These are phyloP conservation scores for Ophiostoma piceae DNA, from an alignment of 2,329 filamentous ascomycete genomes.

Conservation along the genomic window DNA sequence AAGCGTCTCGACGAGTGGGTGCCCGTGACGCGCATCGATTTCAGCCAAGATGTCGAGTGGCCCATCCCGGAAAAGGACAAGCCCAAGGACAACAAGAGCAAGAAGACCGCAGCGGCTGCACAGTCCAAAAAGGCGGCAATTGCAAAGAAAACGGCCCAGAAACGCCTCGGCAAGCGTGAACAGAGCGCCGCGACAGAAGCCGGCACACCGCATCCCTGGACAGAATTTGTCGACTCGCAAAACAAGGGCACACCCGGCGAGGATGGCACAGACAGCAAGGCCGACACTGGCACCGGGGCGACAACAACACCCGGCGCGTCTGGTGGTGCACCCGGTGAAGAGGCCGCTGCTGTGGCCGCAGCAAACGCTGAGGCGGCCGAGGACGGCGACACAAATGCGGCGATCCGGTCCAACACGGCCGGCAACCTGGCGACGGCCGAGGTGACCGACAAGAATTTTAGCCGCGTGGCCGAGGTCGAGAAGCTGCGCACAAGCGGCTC, in stretches of 20 bases:
- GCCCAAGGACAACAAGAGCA: conserved; percentile 67
- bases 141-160: conserved; percentile 53
- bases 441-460: conserved; percentile 54
- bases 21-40: conserved; percentile 72
- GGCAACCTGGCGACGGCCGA: conserved; percentile 53
- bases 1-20: conserved; percentile 86
- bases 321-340: conserved; percentile 30
- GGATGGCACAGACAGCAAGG: conserved; percentile 40
- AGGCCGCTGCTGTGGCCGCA: conserved; percentile 32
- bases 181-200: conserved; percentile 51
- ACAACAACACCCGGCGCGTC: conserved; percentile 20
- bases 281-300: conserved; percentile 17
- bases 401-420: conserved; percentile 32
- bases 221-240: conserved; percentile 47
- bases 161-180: conserved; percentile 50
- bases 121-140: conserved; percentile 48
- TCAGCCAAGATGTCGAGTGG: conserved; percentile 91
- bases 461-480: conserved; percentile 88
- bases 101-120: conserved; percentile 48
- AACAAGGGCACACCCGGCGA: conserved; percentile 38
- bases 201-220: conserved; percentile 49
- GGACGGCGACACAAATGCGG: conserved; percentile 29
- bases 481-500: conserved; percentile 90
- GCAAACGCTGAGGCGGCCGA: conserved; percentile 17
- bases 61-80: conserved; percentile 82